These are phyloP conservation scores for Penicillium sp. DNA, from an alignment of 2,329 filamentous ascomycete species.

Conservation along the genomic window DNA sequence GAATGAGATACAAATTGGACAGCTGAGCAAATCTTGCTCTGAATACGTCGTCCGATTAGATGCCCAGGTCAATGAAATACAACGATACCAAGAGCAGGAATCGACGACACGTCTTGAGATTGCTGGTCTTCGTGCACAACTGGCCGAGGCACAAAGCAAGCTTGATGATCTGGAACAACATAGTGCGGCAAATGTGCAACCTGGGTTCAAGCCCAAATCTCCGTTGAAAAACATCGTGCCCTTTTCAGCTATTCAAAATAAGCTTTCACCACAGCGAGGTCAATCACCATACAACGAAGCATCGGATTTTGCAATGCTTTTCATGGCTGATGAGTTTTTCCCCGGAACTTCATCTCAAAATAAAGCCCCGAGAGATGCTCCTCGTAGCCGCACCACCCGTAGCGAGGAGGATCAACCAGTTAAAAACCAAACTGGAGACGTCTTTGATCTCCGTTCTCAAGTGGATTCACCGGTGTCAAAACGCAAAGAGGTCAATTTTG, in stretches of 20 bases:
- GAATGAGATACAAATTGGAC: conserved; percentile 17
- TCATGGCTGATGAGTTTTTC: conserved; percentile 19
- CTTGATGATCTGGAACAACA: conserved; percentile 20
- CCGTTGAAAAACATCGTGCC: conserved; percentile 24
- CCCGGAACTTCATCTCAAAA: not conserved
- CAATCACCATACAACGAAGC: conserved; percentile 18
- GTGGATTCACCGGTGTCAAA: conserved; percentile 7
- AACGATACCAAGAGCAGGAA: conserved; percentile 21
- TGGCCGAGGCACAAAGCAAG: conserved; percentile 20
- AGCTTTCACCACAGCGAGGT: conserved; percentile 14
- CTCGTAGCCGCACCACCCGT: too few relatives aligned
- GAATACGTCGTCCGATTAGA: conserved; percentile 12
- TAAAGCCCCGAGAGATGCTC: not conserved
- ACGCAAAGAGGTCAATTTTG: conserved; percentile 26
- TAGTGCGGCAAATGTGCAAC: not conserved
- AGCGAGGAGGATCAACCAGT: not conserved
- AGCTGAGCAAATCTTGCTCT: conserved; percentile 11
- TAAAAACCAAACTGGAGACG: too few relatives aligned
- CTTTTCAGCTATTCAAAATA: conserved; percentile 28
- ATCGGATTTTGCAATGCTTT: conserved; percentile 27
- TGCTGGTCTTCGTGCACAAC: conserved; percentile 13
- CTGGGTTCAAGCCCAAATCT: not conserved
- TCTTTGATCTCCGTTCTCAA: too few relatives aligned
- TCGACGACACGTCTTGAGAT: conserved; percentile 13
- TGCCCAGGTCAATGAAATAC: conserved; percentile 16